Percentiles rank a stretch among this genome's conserved stretches.
These are phyloP conservation scores for Cucumis variabilis DNA, from an alignment of 331 rosid genomes.

Conservation along the genomic window DNA sequence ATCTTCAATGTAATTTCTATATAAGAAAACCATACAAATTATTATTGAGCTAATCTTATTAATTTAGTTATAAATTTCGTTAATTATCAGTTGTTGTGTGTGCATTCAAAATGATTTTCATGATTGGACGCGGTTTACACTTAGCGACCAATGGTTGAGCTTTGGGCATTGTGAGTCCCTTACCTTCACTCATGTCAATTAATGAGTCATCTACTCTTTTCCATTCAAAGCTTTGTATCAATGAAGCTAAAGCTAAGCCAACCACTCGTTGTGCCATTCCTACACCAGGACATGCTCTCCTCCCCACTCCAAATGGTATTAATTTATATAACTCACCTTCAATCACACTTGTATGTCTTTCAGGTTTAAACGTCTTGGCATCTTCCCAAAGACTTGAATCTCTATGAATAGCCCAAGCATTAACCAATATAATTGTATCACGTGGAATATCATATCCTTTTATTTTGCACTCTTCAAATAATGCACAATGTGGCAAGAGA, in stretches of 20 bases:
- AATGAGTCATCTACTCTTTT: not conserved
- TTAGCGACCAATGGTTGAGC: not conserved
- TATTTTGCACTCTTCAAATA: constrained; percentile 11
- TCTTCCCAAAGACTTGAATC: constrained; percentile 35
- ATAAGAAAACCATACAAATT: too few relatives aligned
- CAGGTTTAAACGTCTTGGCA: constrained; percentile 30
- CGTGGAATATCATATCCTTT: constrained; percentile 22
- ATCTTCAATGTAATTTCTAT: too few relatives aligned
- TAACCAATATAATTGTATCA: constrained; percentile 26
- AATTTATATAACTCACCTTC: constrained; percentile 12
- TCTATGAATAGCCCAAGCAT: constrained; percentile 38
- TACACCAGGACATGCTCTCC: constrained; percentile 25
- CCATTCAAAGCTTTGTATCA: constrained; percentile 11
- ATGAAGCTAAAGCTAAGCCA: constrained; percentile 24
- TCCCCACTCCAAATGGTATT: constrained; percentile 32
- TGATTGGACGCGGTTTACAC: not conserved
- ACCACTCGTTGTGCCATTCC: constrained; percentile 6
- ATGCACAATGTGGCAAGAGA: constrained; percentile 34
- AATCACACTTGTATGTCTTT: constrained; percentile 17
- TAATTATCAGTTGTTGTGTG: too few relatives aligned
- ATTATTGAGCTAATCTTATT: too few relatives aligned
- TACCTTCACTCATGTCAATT: constrained; percentile 3
- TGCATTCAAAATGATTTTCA: not conserved
- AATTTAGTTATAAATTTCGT: too few relatives aligned
- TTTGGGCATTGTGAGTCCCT: constrained; percentile 22